phyloP scores from a whole-genome alignment of 768 basidiomycete species.

The Floccularia luteovirens region DNA sequence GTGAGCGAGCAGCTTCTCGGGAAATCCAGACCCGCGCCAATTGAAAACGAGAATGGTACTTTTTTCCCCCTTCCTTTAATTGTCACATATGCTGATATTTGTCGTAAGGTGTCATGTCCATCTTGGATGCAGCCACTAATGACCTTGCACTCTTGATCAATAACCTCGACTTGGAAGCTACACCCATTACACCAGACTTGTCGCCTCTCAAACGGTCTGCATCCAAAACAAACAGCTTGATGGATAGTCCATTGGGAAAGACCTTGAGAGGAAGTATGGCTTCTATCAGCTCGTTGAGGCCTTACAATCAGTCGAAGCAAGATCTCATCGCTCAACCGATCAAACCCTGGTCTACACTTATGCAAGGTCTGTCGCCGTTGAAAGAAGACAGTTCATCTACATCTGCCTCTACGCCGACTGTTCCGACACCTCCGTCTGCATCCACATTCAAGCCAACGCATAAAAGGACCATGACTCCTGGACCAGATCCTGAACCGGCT shows the following conservation, averaged over 20 bases:
- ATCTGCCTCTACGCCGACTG: slow-evolving; percentile 8
- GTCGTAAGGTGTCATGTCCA: slow-evolving; percentile 46
- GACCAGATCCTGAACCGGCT: slow-evolving; percentile 48
- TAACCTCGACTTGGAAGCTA: slow-evolving; percentile 75
- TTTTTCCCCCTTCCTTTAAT: slow-evolving; percentile 3
- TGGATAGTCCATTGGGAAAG: slow-evolving; percentile 30
- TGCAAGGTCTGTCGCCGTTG: slow-evolving; percentile 18
- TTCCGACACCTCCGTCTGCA: slow-evolving; percentile 7
- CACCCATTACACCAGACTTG: slow-evolving; percentile 47
- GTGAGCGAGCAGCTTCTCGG: slow-evolving; percentile 58
- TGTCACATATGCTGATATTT: slow-evolving; percentile 7
- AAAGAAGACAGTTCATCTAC: slow-evolving; percentile 14
- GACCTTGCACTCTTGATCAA: slow-evolving; percentile 75
- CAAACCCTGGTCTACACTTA: slow-evolving; percentile 49
- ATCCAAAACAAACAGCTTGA: slow-evolving; percentile 12
- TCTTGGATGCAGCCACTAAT: slow-evolving; percentile 74
- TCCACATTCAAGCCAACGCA: slow-evolving; percentile 30
- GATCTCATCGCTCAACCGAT: slow-evolving; percentile 46
- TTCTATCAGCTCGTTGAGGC: slow-evolving; percentile 25
- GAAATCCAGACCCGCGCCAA: slow-evolving; percentile 35
- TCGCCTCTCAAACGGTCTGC: slow-evolving; percentile 35
- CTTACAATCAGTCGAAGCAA: slow-evolving; percentile 17
- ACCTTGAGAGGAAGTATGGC: slow-evolving; percentile 24
- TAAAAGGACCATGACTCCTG: slow-evolving; percentile 50
- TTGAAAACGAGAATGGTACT: slow-evolving; percentile 51